Base-by-base conservation (phyloP, 768 basidiomycete genomes). In the Mycena kentingensis region DNA sequence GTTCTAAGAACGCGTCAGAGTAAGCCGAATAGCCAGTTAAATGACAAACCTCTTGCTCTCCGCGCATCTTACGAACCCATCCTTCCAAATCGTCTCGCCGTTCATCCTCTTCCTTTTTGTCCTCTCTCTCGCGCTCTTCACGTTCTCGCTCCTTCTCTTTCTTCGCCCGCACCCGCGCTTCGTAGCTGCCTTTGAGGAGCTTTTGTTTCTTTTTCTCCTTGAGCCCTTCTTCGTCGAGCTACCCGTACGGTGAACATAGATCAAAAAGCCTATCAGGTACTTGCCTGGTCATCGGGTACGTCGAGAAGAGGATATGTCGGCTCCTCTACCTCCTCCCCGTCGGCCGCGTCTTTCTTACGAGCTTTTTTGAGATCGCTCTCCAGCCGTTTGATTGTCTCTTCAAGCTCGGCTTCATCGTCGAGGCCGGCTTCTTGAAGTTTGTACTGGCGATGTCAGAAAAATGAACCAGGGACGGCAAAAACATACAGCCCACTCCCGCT, bases 171-270 rank as follows among this genome's bases (percentile, higher is more conserved):
- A 84, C 82, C 19, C 97, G 86, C 0, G 95, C 93, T 52, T 98
- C 96, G 67, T 87, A 94, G 1, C 91, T 92, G 0, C 94, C 93
- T 68, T 97, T 98, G 73, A 95, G 74, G 27, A 98, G 77, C 59
- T 85, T 88, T 67, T 99, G 97, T 63, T 88, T 90, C 63, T 85
- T 86, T 74, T 98, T 99, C 70, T 99, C 97, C 67, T 91, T 98
- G 29, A 98, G 66, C 22, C 85, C 80, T 34, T 96, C 94, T 64
- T 98, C 95, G 61, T 92, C 90, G 7, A 93, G 78, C 22, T n/a
- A 28, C 22, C 38, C 26, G 47, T 4, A 29, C 38, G 36, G 25
- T 28, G 19, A 31, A 24, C 15, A 26, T n/a, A 46, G 46, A 21
- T 24, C 25, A 27, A n/a, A n/a, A 35, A 36, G 43, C 76, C 55